Conservation (phyloP, 768 basidiomycete genomes). For the Trametes cubensis region DNA sequence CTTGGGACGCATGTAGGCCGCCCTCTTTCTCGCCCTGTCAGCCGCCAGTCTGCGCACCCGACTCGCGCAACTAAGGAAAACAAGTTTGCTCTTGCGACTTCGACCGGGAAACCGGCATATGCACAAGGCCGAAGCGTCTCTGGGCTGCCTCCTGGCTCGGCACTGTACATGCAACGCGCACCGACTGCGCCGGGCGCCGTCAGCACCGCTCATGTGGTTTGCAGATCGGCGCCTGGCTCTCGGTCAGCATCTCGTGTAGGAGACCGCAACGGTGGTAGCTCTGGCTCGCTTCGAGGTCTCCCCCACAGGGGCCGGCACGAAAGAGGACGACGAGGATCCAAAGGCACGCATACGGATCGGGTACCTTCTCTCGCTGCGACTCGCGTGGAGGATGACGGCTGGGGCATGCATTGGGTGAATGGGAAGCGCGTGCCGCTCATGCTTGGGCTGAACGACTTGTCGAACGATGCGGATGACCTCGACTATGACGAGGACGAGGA, state of each 20-base stretch:
- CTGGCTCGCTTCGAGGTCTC: slow-evolving; percentile 14
- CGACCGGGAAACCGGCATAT: slow-evolving; percentile 29
- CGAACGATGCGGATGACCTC: slow-evolving; percentile 28
- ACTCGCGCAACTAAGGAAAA: slow-evolving; percentile 30
- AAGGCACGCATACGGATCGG: slow-evolving; percentile 36
- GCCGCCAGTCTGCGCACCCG: slow-evolving; percentile 23
- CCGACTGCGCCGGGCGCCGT: slow-evolving; percentile 45
- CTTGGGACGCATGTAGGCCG: slow-evolving; percentile 50
- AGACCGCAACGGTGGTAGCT: slow-evolving; percentile 22
- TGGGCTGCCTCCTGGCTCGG: slow-evolving; percentile 23
- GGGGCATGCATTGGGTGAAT: slow-evolving; percentile 40
- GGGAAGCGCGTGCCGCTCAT: slow-evolving; percentile 25
- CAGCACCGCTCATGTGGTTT: slow-evolving; percentile 59
- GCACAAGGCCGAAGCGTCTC: slow-evolving; percentile 18
- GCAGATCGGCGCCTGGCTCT: slow-evolving; percentile 71
- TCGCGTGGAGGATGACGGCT: slow-evolving; percentile 59
- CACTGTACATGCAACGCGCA: slow-evolving; percentile 34
- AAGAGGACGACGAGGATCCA: slow-evolving; percentile 25
- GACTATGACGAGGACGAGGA: slow-evolving; percentile 51
- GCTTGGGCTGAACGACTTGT: slow-evolving; percentile 11
- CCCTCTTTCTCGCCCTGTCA: slow-evolving; percentile 27
- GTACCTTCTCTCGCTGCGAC: slow-evolving; percentile 67
- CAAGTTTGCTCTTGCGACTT: slow-evolving; percentile 31
- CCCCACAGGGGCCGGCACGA: slow-evolving; percentile 22
- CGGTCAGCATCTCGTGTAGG: slow-evolving; percentile 52